Evolutionary conservation across 2,329 filamentous ascomycete species (phyloP).

Genomic region (Fusarium pseudonygamai): DNA sequence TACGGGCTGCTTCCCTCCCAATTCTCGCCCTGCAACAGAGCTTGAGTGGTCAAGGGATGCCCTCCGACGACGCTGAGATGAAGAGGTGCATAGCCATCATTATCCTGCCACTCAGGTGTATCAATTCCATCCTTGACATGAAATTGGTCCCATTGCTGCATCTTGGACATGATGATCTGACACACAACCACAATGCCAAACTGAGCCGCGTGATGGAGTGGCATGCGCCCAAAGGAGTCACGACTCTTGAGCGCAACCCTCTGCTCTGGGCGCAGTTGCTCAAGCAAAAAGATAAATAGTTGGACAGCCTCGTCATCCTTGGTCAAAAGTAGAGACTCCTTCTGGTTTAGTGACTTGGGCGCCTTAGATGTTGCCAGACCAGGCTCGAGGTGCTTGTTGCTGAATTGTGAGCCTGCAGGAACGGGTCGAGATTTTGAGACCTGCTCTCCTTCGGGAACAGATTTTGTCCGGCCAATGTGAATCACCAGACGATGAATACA

Average conservation of each 20-base stretch:
- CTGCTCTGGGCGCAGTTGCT: conserved; percentile 74
- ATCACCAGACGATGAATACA: conserved; percentile 94
- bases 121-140: conserved; percentile 88
- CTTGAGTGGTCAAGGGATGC: conserved; percentile 85
- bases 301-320: conserved; percentile 80
- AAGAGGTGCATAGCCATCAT: conserved; percentile 88
- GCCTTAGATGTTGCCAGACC: conserved; percentile 73
- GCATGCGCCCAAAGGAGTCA: conserved; percentile 84
- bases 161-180: conserved; percentile 84
- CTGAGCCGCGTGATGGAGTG: conserved; percentile 93
- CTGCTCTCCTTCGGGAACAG: conserved; percentile 55
- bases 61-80: conserved; percentile 93
- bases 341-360: conserved; percentile 68
- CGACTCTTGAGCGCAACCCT: conserved; percentile 71
- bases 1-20: conserved; percentile 73
- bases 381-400: conserved; percentile 80
- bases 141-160: conserved; percentile 91
- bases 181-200: conserved; percentile 95
- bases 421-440: conserved; percentile 62
- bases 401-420: conserved; percentile 63
- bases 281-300: conserved; percentile 70
- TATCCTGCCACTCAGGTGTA: conserved; percentile 87
- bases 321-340: conserved; percentile 72
- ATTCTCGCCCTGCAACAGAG: conserved; percentile 81
- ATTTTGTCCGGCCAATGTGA: conserved; percentile 82